A percentile compares a stretch with the other conserved stretches of the same genome.
Conservation (phyloP, 148 eudicot genomes). For the Arctostaphylos glauca region DNA sequence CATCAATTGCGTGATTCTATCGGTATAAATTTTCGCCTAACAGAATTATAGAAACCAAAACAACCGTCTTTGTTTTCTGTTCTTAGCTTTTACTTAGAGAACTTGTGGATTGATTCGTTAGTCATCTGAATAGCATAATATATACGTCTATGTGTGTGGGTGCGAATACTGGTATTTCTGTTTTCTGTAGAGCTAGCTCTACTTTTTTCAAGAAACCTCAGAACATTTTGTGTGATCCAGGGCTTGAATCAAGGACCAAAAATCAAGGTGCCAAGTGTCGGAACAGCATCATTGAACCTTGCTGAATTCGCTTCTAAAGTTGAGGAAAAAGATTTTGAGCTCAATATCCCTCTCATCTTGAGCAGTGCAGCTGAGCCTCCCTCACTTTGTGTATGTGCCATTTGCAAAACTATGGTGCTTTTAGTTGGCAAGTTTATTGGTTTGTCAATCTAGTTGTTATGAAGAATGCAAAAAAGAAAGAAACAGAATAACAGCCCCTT, state of each 20-base stretch:
- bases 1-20: too few relatives aligned
- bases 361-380: conserved; percentile 47
- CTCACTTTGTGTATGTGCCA: conserved; percentile 48
- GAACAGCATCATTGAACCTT: conserved; percentile 64
- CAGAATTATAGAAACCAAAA: too few relatives aligned
- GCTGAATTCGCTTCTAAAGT: conserved; percentile 76
- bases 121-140: background rate
- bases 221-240: conserved; percentile 29
- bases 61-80: too few relatives aligned
- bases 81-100: too few relatives aligned
- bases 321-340: conserved; percentile 59
- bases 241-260: conserved; percentile 56
- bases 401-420: background rate
- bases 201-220: background rate
- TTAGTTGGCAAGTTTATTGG: background rate
- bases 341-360: conserved; percentile 61
- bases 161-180: background rate
- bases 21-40: too few relatives aligned
- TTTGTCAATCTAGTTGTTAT: background rate
- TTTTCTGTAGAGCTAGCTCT: background rate
- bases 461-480: background rate
- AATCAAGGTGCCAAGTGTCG: conserved; percentile 51
- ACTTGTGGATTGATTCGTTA: background rate
- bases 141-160: too few relatives aligned
- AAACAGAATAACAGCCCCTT: background rate